phyloP scores from a whole-genome alignment of 164 flowering plant species.

The Sextonia rubra region DNA sequence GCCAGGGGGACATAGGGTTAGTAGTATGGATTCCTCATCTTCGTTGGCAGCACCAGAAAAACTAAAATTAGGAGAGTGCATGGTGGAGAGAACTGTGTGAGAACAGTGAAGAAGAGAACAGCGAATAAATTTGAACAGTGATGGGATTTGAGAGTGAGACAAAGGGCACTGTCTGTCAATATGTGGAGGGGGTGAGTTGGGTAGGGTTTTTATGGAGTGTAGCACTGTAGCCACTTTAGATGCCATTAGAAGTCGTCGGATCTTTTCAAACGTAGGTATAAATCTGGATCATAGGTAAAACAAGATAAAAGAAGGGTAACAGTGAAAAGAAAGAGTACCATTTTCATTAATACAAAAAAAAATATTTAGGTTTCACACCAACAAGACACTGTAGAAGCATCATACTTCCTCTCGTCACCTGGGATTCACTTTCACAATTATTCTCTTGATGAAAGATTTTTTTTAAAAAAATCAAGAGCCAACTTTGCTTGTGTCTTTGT shows the following conservation, averaged over 20 bases:
- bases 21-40: constrained; percentile 40
- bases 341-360: no score
- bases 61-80: background rate
- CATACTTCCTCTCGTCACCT: no score
- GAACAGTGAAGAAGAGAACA: constrained; percentile 5
- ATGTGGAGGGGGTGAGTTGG: background rate
- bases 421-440: no score
- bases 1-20: constrained; percentile 56
- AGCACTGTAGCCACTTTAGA: background rate
- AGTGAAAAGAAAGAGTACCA: background rate
- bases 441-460: no score
- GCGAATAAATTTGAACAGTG: background rate
- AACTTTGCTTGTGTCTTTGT: no score
- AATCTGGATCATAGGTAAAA: background rate
- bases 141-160: background rate
- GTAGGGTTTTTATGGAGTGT: background rate
- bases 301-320: background rate
- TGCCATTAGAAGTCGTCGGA: background rate
- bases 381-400: no score
- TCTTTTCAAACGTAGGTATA: background rate
- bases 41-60: constrained; percentile 9
- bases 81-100: background rate
- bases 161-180: background rate
- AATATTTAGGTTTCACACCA: no score
- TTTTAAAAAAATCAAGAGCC: no score